phyloP scores from a whole-genome alignment of 2,329 filamentous ascomycete genomes.

The Fusarium chaquense region DNA sequence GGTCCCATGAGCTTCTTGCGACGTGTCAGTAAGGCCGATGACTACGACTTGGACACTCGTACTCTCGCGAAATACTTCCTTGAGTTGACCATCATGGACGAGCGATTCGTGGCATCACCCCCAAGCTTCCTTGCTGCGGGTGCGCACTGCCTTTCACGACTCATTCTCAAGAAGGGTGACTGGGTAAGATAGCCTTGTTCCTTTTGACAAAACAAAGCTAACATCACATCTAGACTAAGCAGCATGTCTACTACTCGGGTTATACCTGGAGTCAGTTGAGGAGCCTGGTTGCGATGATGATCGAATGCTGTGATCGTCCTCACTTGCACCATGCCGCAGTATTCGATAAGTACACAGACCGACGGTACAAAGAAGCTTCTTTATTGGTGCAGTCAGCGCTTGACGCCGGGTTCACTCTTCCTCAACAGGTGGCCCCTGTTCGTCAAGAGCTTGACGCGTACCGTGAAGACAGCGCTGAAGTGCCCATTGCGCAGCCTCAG shows the following conservation, averaged over 20 bases:
- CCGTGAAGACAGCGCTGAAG: constrained; percentile 44
- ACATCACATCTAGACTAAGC: constrained; percentile 70
- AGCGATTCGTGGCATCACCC: constrained; percentile 91
- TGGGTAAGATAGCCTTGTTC: constrained; percentile 75
- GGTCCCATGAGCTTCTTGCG: constrained; percentile 98
- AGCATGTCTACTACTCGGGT: constrained; percentile 91
- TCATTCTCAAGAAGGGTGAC: constrained; percentile 89
- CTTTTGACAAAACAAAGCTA: constrained; percentile 47
- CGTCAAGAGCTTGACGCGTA: constrained; percentile 40
- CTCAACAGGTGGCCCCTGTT: constrained; percentile 58
- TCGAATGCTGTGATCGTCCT: constrained; percentile 88
- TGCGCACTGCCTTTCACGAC: constrained; percentile 88
- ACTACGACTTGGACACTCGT: constrained; percentile 94
- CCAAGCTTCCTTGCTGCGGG: constrained; percentile 92
- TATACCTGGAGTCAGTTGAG: constrained; percentile 90
- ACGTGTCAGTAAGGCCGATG: constrained; percentile 97
- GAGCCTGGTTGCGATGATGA: constrained; percentile 79
- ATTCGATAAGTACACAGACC: constrained; percentile 91
- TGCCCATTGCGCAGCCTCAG: constrained; percentile 46
- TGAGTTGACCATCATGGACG: constrained; percentile 97
- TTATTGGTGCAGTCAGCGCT: constrained; percentile 83
- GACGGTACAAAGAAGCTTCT: constrained; percentile 87
- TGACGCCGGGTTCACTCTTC: constrained; percentile 67
- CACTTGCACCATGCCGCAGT: constrained; percentile 86
- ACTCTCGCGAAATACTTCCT: constrained; percentile 98